Base-by-base conservation (phyloP, 768 basidiomycete genomes). In the Chalciporus chontae region DNA sequence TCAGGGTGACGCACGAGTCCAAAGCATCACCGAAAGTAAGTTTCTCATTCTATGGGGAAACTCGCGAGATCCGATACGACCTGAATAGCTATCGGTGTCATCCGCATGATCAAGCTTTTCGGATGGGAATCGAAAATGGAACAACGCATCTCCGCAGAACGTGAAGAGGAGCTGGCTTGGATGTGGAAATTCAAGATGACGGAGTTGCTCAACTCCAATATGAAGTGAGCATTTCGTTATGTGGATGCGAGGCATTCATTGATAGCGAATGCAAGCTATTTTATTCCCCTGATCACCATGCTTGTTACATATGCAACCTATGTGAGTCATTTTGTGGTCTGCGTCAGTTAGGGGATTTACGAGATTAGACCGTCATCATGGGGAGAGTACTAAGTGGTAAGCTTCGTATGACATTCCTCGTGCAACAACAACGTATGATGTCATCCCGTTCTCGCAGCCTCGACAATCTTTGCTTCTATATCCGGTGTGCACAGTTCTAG, bases 261-360 rank as follows among this genome's bases (percentile, higher is more conserved):
- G 29, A 31, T 31, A 31, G 2, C 29, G 13, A 4, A 31, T 31
- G 29, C 21, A 15, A 87, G 84, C 59, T 80, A 73, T 52, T 47
- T 79, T 34, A 76, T 87, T 37, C 87, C 87, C 0, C 64, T 87
- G 8, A 34, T 78, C 1, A 81, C 79, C 23, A 89, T 89, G 86
- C 58, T 84, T 36, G 73, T 77, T 14, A 82, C 84, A 1, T 88
- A 79, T 56, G 71, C 75, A 2, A 71, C 79, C 6, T 87, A 83
- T 53, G 74, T 83, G 66, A 47, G 79, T 62, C 8, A 39, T 31
- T 1, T 10, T 11, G 13, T 31, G 2, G 29, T 7, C 29, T 11
- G 10, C 9, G 13, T 31, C 10, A 4, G 29, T 13, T 13, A 4
- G 29, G 4, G 10, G 8, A 31, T 9, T 31, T 5, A 31, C 10